phyloP scores from a whole-genome alignment of 164 flowering plant species.

The Liquidambar formosana region DNA sequence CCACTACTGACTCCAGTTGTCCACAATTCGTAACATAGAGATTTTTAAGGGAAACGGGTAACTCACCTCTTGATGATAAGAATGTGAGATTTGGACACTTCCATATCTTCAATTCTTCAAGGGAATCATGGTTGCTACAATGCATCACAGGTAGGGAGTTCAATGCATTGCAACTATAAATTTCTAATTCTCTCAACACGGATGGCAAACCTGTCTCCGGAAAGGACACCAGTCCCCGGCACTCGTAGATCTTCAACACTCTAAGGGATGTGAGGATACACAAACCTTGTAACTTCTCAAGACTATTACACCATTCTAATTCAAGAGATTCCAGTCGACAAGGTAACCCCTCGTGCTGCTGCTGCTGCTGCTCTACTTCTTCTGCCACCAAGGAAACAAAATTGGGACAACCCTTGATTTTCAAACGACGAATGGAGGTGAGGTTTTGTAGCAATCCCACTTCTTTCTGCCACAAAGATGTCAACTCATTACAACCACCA shows the following conservation, averaged over 20 bases:
- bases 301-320: not conserved
- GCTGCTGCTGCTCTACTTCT: no score
- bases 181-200: constrained; percentile 1
- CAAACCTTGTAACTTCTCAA: not conserved
- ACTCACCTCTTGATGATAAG: not conserved
- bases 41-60: not conserved
- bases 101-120: no score
- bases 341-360: no score
- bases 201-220: not conserved
- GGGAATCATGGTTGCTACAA: no score
- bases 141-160: no score
- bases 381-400: no score
- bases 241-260: not conserved
- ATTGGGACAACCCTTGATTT: not conserved
- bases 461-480: not conserved
- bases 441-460: no score
- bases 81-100: not conserved
- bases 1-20: not conserved
- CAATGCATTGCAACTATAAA: constrained; percentile 2
- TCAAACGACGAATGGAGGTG: not conserved
- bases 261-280: not conserved
- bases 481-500: no score
- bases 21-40: not conserved
- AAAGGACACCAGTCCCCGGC: not conserved
- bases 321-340: no score